phyloP scores from a whole-genome alignment of 306 rosid genomes.

The Begonia loranthoides region DNA sequence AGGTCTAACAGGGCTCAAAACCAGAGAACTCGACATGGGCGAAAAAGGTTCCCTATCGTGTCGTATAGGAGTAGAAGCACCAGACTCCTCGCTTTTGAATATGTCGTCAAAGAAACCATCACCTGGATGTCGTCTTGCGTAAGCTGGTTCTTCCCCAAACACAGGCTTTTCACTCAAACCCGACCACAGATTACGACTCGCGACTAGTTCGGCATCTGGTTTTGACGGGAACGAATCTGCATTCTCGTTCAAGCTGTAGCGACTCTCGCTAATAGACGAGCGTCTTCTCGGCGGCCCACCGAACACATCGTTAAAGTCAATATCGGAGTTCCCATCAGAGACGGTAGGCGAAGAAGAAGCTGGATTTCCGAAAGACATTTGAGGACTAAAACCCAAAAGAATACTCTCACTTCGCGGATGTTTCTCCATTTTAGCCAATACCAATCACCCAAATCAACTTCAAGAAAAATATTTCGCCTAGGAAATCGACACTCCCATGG shows the following conservation, averaged over 20 bases:
- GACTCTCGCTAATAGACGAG: conserved; percentile 31
- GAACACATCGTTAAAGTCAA: conserved; percentile 76
- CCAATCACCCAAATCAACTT: not conserved
- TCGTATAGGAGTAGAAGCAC: conserved; percentile 39
- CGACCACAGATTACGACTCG: conserved; percentile 19
- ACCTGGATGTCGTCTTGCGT: conserved; percentile 31
- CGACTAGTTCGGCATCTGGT: conserved; percentile 11
- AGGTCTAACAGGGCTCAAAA: conserved; percentile 36
- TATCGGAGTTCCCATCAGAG: conserved; percentile 30
- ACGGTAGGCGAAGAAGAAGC: conserved; percentile 21
- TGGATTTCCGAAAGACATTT: conserved; percentile 17
- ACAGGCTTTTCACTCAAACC: conserved; percentile 51
- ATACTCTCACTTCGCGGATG: conserved; percentile 35
- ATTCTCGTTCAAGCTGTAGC: conserved; percentile 16
- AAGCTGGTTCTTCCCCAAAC: conserved; percentile 47
- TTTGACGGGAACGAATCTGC: conserved; percentile 9
- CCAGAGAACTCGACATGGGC: conserved; percentile 14
- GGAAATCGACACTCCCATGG: too few relatives aligned
- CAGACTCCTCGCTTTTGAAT: conserved; percentile 47
- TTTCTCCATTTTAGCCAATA: conserved; percentile 34
- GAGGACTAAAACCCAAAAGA: conserved; percentile 33
- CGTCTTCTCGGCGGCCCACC: conserved; percentile 85
- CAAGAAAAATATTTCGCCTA: too few relatives aligned
- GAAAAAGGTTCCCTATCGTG: conserved; percentile 20
- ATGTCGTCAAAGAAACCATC: conserved; percentile 69